Conservation (phyloP, 2,329 filamentous ascomycete species). For the Chaetomiaceae sp. region DNA sequence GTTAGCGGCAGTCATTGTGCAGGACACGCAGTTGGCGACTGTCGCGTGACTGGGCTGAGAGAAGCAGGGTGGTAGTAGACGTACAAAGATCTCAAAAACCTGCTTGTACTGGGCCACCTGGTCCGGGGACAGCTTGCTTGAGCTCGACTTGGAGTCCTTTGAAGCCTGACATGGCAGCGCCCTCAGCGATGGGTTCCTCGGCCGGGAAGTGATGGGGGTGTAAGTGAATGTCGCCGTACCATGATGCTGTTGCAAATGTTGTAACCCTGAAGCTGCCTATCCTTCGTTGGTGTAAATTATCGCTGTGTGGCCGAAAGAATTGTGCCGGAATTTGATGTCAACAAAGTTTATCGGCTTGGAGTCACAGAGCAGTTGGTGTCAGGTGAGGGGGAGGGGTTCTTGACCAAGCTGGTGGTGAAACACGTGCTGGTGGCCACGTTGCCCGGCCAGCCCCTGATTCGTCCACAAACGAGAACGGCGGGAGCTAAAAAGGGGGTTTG, state of each 20-base stretch:
- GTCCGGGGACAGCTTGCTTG: conserved; percentile 9
- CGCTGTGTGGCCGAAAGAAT: no score
- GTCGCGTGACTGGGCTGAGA: neutral
- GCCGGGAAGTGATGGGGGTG: no score
- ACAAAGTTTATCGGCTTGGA: neutral
- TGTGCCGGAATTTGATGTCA: neutral
- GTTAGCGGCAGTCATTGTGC: neutral
- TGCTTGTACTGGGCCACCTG: conserved; percentile 25
- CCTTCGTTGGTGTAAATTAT: neutral
- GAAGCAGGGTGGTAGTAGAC: conserved; percentile 13
- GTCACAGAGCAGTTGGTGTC: neutral
- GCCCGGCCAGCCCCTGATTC: neutral
- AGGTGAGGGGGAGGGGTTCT: conserved; percentile 15
- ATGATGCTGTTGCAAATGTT: neutral
- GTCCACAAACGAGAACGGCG: neutral
- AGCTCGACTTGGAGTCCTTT: neutral
- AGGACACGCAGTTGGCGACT: neutral
- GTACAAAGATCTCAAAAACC: conserved; percentile 28
- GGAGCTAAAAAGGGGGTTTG: no score
- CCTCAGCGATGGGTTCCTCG: neutral
- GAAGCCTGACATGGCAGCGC: neutral
- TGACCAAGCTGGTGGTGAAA: conserved; percentile 11
- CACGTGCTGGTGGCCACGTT: conserved; percentile 1
- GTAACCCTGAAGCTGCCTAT: neutral
- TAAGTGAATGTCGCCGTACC: neutral